Percentiles rank a stretch among this genome's conserved stretches.
Evolutionary conservation across 2,329 filamentous ascomycete genomes (phyloP).

Genomic region (Sporothrix mexicana): DNA sequence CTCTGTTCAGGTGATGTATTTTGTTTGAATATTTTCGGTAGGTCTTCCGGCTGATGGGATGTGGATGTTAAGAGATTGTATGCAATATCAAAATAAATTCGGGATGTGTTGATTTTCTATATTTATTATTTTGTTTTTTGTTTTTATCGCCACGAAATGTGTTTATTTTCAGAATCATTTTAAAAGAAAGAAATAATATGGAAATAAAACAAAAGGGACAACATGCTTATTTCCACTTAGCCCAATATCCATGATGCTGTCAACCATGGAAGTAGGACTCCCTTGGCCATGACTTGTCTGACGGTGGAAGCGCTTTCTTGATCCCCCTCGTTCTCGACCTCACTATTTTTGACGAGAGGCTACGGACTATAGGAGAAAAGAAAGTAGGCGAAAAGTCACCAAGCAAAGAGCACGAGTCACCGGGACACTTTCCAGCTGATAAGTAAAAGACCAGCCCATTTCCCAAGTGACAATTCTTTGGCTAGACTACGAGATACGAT

Average conservation of each 20-base stretch:
- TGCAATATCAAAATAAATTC: no score
- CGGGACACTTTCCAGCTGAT: not conserved
- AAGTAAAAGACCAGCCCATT: not conserved
- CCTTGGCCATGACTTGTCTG: not conserved
- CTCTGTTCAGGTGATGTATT: not conserved
- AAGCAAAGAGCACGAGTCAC: conserved; percentile 5
- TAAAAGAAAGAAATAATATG: not conserved
- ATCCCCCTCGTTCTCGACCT: not conserved
- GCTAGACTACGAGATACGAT: not conserved
- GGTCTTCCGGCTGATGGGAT: not conserved
- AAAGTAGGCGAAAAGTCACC: not conserved
- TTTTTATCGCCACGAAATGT: not conserved
- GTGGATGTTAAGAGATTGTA: not conserved
- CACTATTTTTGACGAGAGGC: not conserved
- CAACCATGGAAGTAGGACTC: not conserved
- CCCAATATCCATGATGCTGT: not conserved
- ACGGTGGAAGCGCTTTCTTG: not conserved
- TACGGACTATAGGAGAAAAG: not conserved
- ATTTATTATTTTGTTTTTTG: no score
- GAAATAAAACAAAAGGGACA: not conserved
- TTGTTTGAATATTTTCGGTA: not conserved
- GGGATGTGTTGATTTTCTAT: not conserved
- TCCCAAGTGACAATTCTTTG: not conserved
- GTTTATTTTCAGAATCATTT: not conserved
- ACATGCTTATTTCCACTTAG: not conserved